These are phyloP conservation scores for Discostella stelligeroides DNA, from an alignment of 108 stramenopile species.

Conservation along the genomic window DNA sequence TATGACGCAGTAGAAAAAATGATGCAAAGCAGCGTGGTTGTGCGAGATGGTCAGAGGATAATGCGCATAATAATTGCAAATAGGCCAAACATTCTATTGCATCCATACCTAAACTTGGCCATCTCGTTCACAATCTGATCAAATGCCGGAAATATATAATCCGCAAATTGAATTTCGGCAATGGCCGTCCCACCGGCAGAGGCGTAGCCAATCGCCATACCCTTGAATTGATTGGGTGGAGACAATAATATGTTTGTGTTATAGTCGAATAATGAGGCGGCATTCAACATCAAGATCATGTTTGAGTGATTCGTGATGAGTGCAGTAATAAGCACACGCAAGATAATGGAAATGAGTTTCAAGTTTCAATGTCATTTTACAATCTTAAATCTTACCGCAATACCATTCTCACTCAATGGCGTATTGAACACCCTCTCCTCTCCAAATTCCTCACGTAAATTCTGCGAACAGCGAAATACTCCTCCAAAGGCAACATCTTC, in stretches of 20 bases:
- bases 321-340: no score
- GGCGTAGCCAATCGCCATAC: constrained; percentile 97
- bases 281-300: neutral
- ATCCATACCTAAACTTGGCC: constrained; percentile 84
- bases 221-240: constrained; percentile 42
- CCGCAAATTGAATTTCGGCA: constrained; percentile 98
- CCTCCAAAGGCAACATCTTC: constrained; percentile 99
- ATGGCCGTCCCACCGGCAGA: constrained; percentile 94
- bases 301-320: no score
- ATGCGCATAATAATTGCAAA: neutral
- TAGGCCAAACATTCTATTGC: neutral
- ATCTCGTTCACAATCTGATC: constrained; percentile 99
- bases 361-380: no score
- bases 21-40: neutral
- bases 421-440: constrained; percentile 92
- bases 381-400: constrained; percentile 58
- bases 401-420: constrained; percentile 91
- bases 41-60: neutral
- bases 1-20: neutral
- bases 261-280: neutral
- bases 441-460: constrained; percentile 81
- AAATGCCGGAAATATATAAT: constrained; percentile 93
- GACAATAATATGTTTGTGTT: no score
- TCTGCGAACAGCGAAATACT: constrained; percentile 93
- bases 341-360: no score